Percentiles rank a stretch among this genome's conserved stretches.
Conservation (phyloP, 2,329 filamentous ascomycete species). For the Pestalotiopsis sp. region DNA sequence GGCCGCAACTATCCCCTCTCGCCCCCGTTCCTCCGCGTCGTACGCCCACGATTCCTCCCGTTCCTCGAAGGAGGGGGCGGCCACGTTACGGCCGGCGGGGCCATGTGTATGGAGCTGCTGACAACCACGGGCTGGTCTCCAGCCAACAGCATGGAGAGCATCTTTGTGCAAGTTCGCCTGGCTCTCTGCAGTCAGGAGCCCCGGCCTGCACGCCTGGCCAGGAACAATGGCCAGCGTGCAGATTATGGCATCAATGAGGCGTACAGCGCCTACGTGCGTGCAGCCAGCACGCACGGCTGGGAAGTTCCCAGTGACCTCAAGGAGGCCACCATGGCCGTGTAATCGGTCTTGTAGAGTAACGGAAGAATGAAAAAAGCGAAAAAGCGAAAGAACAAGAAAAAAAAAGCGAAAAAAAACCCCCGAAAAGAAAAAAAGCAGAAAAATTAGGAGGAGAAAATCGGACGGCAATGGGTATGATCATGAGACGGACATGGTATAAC, state of each 20-base stretch:
- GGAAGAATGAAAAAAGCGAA: neutral
- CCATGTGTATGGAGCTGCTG: conserved; percentile 82
- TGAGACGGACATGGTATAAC: too few relatives aligned
- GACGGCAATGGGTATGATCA: too few relatives aligned
- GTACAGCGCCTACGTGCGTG: conserved; percentile 71
- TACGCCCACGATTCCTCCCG: conserved; percentile 77
- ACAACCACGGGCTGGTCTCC: conserved; percentile 84
- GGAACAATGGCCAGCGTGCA: neutral
- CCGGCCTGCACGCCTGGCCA: conserved; percentile 69
- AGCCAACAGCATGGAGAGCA: conserved; percentile 73
- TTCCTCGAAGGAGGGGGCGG: conserved; percentile 78
- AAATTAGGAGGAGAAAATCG: too few relatives aligned
- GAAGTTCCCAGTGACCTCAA: conserved; percentile 65
- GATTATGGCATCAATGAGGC: conserved; percentile 75
- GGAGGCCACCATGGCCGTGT: conserved; percentile 24
- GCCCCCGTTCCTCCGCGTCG: conserved; percentile 83
- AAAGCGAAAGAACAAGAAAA: neutral
- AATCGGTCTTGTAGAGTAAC: neutral
- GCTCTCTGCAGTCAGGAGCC: conserved; percentile 73
- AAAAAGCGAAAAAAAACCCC: neutral
- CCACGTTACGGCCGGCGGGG: conserved; percentile 82
- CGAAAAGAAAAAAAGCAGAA: neutral
- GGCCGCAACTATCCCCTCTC: conserved; percentile 74
- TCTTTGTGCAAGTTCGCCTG: conserved; percentile 80
- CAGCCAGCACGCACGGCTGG: conserved; percentile 74